Evolutionary conservation across 257 asterid species (phyloP).

Genomic region (Marsdenia floribunda): DNA sequence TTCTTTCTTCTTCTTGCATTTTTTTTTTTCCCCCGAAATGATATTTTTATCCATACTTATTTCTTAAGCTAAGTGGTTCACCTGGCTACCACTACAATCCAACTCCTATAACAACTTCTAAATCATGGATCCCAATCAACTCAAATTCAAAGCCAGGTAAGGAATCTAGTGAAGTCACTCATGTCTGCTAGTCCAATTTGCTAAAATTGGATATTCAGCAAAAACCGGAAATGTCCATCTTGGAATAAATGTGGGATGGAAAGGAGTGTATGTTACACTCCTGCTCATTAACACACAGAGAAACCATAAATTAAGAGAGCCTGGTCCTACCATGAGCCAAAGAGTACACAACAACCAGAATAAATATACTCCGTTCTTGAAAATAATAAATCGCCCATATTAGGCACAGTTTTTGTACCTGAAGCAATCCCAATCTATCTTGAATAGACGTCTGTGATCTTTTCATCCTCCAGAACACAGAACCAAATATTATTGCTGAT

Average conservation of each 20-base stretch:
- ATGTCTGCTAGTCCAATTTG: background rate
- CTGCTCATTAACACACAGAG: background rate
- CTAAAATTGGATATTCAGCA: background rate
- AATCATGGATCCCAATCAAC: background rate
- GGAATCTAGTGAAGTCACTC: background rate
- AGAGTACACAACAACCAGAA: constrained; percentile 9
- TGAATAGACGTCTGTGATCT: constrained; percentile 89
- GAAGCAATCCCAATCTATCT: constrained; percentile 97
- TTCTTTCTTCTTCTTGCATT: too few relatives aligned
- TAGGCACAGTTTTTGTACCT: constrained; percentile 39
- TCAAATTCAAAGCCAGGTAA: background rate
- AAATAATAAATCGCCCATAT: constrained; percentile 10
- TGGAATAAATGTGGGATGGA: background rate
- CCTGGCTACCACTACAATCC: background rate
- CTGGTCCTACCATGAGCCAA: background rate
- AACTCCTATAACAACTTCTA: background rate
- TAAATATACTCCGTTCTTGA: background rate
- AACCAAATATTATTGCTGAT: constrained; percentile 93
- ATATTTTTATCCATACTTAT: too few relatives aligned
- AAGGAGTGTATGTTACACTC: background rate
- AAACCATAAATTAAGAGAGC: background rate
- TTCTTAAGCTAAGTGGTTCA: background rate
- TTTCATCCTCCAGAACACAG: constrained; percentile 99
- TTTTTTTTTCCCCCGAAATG: too few relatives aligned
- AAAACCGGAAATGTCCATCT: background rate